These are phyloP conservation scores for Naganishia vaughanmartiniae DNA, from an alignment of 768 basidiomycete species.

Conservation along the genomic window DNA sequence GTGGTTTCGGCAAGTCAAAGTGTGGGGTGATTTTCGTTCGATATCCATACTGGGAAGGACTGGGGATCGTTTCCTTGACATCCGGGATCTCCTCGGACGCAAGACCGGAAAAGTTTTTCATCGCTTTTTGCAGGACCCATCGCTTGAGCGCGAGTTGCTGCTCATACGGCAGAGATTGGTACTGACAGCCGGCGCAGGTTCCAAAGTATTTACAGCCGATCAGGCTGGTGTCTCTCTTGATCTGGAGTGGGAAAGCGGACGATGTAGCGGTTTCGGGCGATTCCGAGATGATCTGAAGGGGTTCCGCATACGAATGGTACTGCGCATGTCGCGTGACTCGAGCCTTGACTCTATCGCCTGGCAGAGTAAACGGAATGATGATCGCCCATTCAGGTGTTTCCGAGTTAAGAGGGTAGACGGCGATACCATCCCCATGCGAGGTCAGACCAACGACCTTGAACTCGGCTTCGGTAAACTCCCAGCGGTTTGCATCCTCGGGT, in stretches of 20 bases:
- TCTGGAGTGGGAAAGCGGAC: conserved; percentile 28
- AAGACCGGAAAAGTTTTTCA: conserved; percentile 68
- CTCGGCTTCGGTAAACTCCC: conserved; percentile 31
- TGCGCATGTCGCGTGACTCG: conserved; percentile 66
- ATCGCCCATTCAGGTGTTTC: conserved; percentile 70
- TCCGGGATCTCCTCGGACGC: conserved; percentile 55
- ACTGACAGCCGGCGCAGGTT: conserved; percentile 73
- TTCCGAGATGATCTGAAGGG: conserved; percentile 58
- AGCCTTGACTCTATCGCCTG: conserved; percentile 73
- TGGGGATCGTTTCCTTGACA: conserved; percentile 73
- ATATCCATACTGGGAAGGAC: conserved; percentile 85
- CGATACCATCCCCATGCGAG: conserved; percentile 34
- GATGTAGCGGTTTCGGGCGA: conserved; percentile 8
- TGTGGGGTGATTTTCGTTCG: conserved; percentile 97
- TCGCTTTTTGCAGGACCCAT: conserved; percentile 80
- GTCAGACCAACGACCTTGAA: conserved; percentile 31
- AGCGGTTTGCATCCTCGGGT: conserved; percentile 21
- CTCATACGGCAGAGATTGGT: conserved; percentile 84
- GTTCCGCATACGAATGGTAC: conserved; percentile 72
- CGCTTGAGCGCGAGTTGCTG: conserved; percentile 81
- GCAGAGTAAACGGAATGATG: conserved; percentile 77
- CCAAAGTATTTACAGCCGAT: conserved; percentile 29
- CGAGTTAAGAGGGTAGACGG: conserved; percentile 45
- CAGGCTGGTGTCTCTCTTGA: conserved; percentile 25
- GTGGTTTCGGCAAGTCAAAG: conserved; percentile 66